A percentile compares a stretch with the other conserved stretches of the same genome.
phyloP scores from a whole-genome alignment of 768 basidiomycete species.

The Cubamyces sp. region DNA sequence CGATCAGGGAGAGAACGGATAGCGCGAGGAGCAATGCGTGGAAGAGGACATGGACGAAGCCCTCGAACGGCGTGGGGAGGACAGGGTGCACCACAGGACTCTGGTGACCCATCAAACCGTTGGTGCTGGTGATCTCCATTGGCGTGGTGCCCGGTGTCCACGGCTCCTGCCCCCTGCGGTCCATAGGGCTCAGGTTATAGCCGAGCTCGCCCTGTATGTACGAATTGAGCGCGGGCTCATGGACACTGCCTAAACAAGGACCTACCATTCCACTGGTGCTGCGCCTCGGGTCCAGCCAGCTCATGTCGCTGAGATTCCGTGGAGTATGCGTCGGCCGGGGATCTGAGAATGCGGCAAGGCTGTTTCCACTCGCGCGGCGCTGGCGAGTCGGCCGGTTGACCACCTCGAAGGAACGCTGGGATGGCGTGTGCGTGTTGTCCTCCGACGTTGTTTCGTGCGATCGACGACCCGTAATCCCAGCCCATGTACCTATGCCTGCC shows the following conservation, averaged over 20 bases:
- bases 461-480: slow-evolving; percentile 40
- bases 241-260: slow-evolving; percentile 17
- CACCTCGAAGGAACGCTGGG: slow-evolving; percentile 50
- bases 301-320: slow-evolving; percentile 68
- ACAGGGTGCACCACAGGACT: slow-evolving; percentile 22
- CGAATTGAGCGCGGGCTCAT: slow-evolving; percentile 18
- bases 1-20: slow-evolving; percentile 57
- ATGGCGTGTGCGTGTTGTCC: slow-evolving; percentile 37
- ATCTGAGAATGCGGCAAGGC: slow-evolving; percentile 44
- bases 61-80: slow-evolving; percentile 40
- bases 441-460: slow-evolving; percentile 45
- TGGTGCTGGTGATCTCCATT: slow-evolving; percentile 48
- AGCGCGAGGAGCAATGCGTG: slow-evolving; percentile 64
- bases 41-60: slow-evolving; percentile 53
- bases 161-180: slow-evolving; percentile 47
- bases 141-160: slow-evolving; percentile 55
- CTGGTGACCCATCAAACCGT: slow-evolving; percentile 35
- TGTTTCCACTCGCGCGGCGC: slow-evolving; percentile 55
- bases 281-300: slow-evolving; percentile 77
- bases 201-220: slow-evolving; percentile 69
- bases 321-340: slow-evolving; percentile 49
- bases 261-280: slow-evolving; percentile 73
- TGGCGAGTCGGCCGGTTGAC: slow-evolving; percentile 52
- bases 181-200: slow-evolving; percentile 62
- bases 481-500: slow-evolving; percentile 42